Evolutionary conservation across 139 green algal genomes (phyloP), one percentile per base, ranked within the genome.

Genomic region (Edaphochlamys debaryana): DNA sequence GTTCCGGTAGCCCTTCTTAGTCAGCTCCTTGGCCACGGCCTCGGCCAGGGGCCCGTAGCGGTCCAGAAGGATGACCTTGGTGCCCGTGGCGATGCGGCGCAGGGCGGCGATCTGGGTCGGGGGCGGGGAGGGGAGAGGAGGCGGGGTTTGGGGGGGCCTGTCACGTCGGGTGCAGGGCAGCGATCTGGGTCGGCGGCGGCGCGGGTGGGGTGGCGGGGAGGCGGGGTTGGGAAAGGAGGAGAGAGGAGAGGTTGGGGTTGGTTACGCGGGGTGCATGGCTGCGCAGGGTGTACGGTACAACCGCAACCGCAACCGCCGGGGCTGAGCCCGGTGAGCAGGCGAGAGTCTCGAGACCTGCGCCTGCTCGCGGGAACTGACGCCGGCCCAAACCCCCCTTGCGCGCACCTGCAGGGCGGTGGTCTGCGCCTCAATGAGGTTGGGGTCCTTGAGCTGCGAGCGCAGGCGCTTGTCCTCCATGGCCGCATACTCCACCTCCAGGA

Each of bases 401-500:
- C n/a, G n/a, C n/a, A n/a, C n/a, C 87, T 97, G 92, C 83, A 97
- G 71, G 1, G 92, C 92, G 5, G 94, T 97, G 37, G 96, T 80
- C 78, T 90, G 69, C 22, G 86, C 84, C 87, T 94, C 90, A 27
- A 94, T 88, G 79, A 27, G 64, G 27, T 19, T 25, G 0, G 92
- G 70, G 84, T 97, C 90, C 48, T 89, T 80, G 69, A 98, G 88
- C 87, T 92, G 86, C 40, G 75, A 77, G 41, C 95, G 89, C 74
- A 97, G 87, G 84, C 93, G 93, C 80, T 85, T 88, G 89, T 93
- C 88, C 42, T 92, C 88, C 2, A 94, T 93, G 38, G 71, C 79
- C 2, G 93, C 93, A 66, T 90, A 98, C 89, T 97, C 93, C 63
- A 98, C 79, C 85, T 97, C 95, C 41, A 98, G 81, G n/a, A 87